Base-by-base conservation (phyloP, 2,329 filamentous ascomycete species). In the Ascochyta koolunga region DNA sequence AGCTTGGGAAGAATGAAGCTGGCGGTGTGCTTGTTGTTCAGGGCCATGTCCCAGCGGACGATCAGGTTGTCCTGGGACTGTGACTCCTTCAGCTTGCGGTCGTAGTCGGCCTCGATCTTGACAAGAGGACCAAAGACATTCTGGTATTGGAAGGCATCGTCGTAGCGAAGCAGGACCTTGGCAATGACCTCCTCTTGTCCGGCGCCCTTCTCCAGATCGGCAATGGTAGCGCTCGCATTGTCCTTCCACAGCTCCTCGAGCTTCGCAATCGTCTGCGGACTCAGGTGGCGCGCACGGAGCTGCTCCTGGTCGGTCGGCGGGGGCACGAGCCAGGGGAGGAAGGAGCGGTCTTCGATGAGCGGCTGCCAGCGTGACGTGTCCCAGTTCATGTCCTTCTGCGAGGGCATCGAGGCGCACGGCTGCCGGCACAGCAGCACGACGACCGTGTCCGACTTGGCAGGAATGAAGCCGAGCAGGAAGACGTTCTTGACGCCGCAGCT, bases 401-500 rank as follows among this genome's bases (percentile, higher is more conserved):
- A 98, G 1, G 93, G 90, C 78, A 90, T 93, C 24, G 95, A 89
- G 29, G 93, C 95, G 76, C 95, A 99, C 40, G 95, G 95, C 76
- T 98, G 95, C 57, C 95, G 92, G 75, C 95, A 99, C 32, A 99
- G 84, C 38, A 99, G 86, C 21, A 99, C 95, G 7, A 99, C 96
- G 24, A 99, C 95, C 0, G 95, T 97, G 70, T 99, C 96, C 10
- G 95, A 98, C 74, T 99, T 99, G 51, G 95, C 95, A 9, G 95
- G 96, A 65, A 99, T 99, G 74, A 99, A 99, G 6, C 95, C 95
- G 24, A 99, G 87, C 31, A 98, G 82, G 67, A 99, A 99, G 42
- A 97, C 93, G 74, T 99, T 99, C 79, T 97, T 98, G n/a, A 91
- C 97, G 40, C 93, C 95, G 76, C 95, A 99, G 78, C 97, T 98